phyloP scores from a whole-genome alignment of 2,329 filamentous ascomycete species.

The Pseudocercospora macadamiae region DNA sequence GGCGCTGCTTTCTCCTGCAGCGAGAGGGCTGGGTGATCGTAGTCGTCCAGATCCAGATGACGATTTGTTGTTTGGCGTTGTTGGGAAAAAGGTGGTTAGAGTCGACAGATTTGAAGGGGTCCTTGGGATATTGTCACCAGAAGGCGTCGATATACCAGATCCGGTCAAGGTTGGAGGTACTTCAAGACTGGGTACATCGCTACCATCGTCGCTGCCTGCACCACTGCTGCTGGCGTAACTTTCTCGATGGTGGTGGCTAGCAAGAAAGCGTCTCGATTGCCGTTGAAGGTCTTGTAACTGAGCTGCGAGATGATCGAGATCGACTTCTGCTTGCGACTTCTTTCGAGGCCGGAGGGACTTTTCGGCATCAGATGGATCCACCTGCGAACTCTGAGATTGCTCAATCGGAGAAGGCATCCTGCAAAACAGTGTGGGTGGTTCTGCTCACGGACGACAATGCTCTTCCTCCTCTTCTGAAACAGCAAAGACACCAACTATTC shows the following conservation, averaged over 20 bases:
- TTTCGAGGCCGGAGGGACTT: conserved; percentile 4
- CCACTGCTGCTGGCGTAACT: conserved; percentile 19
- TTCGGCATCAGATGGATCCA: conserved; percentile 6
- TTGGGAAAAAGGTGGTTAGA: conserved; percentile 13
- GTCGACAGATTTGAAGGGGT: conserved; percentile 19
- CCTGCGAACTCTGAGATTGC: conserved; percentile 11
- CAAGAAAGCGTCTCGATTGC: conserved; percentile 15
- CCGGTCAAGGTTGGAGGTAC: conserved; percentile 15
- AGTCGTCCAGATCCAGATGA: conserved; percentile 12
- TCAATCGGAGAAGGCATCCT: conserved; percentile 13
- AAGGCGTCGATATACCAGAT: conserved; percentile 18
- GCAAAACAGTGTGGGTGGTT: background rate
- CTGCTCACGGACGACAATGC: background rate
- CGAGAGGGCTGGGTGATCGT: conserved; percentile 18
- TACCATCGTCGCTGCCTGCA: conserved; percentile 19
- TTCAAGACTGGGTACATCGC: conserved; percentile 11
- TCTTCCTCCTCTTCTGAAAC: conserved; percentile 1
- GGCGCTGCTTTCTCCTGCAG: conserved; percentile 8
- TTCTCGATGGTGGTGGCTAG: conserved; percentile 10
- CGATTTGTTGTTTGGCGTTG: conserved; percentile 7
- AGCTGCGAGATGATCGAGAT: conserved; percentile 12
- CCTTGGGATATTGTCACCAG: conserved; percentile 16
- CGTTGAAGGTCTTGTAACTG: conserved; percentile 21
- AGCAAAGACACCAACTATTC: conserved; percentile 2
- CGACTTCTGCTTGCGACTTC: conserved; percentile 13